Percentiles rank a stretch among this genome's conserved stretches.
These are phyloP conservation scores for Meyerozyma elateridarum DNA, from an alignment of 1,139 yeast genomes.

Conservation along the genomic window DNA sequence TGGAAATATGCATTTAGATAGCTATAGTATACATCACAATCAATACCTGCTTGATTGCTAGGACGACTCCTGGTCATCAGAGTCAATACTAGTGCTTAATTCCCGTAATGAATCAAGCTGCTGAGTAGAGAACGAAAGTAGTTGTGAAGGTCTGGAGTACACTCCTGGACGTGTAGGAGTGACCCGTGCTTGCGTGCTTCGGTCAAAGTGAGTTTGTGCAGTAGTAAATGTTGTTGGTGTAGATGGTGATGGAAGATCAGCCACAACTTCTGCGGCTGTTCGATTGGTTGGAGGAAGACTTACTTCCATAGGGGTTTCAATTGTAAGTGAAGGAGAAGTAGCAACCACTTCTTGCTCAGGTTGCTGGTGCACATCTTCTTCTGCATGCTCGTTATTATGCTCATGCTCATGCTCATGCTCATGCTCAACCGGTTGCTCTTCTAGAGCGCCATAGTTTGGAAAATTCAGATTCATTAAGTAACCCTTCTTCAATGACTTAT, in stretches of 20 bases:
- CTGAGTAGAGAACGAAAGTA: conserved; percentile 8
- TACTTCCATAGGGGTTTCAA: neutral
- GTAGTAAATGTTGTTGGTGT: neutral
- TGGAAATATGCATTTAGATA: too few relatives aligned
- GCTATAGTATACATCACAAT: too few relatives aligned
- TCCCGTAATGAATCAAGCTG: conserved; percentile 10
- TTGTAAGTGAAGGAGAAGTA: too few relatives aligned
- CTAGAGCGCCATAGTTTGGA: conserved; percentile 1
- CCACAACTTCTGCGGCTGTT: neutral
- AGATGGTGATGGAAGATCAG: neutral
- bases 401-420: neutral
- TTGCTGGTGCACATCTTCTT: neutral
- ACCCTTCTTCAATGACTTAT: conserved; percentile 19
- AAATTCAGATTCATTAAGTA: neutral
- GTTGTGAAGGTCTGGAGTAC: neutral
- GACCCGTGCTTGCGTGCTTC: too few relatives aligned
- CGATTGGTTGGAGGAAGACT: neutral
- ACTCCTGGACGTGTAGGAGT: neutral
- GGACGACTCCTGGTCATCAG: conserved; percentile 13
- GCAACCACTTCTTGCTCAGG: too few relatives aligned
- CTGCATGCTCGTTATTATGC: neutral
- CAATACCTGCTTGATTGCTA: too few relatives aligned
- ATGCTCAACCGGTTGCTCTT: conserved; percentile 1
- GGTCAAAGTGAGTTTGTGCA: conserved; percentile 2
- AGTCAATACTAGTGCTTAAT: conserved; percentile 26